phyloP scores from a whole-genome alignment of 305 asterid species.

The Fraxinus platypoda region DNA sequence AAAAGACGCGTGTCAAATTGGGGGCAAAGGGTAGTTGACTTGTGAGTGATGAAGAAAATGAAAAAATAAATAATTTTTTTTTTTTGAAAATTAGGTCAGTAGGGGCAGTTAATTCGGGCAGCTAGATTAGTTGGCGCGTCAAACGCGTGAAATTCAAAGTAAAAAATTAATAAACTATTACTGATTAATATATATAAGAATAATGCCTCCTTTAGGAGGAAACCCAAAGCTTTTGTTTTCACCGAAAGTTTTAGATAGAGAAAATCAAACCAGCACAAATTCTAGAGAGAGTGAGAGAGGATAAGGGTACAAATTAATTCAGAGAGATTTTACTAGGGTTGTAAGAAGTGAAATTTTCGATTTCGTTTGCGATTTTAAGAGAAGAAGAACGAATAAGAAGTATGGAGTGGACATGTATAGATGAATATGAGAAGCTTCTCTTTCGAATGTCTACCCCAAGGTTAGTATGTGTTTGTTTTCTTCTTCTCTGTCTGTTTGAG shows the following conservation, averaged over 20 bases:
- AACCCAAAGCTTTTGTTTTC: conserved; percentile 29
- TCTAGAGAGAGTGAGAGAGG: conserved; percentile 26
- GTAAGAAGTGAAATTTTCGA: not conserved
- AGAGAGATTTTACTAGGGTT: not conserved
- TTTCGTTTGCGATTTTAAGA: not conserved
- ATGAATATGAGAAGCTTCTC: conserved; percentile 90
- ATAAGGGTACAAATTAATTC: conserved; percentile 27
- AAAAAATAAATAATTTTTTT: no score
- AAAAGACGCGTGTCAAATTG: conserved; percentile 28
- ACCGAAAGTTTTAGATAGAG: conserved; percentile 36
- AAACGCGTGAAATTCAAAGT: not conserved
- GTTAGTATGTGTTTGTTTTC: conserved; percentile 29
- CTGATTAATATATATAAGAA: conserved; percentile 19
- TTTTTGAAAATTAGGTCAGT: conserved; percentile 24
- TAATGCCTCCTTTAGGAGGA: not conserved
- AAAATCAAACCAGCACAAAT: conserved; percentile 13
- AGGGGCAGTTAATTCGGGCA: conserved; percentile 29
- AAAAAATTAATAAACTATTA: not conserved
- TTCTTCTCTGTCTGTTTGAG: not conserved
- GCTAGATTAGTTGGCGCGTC: conserved; percentile 1
- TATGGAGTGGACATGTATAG: conserved; percentile 79
- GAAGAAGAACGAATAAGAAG: not conserved
- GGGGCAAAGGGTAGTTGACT: conserved; percentile 11
- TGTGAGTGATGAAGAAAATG: not conserved
- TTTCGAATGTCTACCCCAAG: conserved; percentile 88